Conservation (phyloP, 129 eudicot species). For the Dittrichia graveolens region DNA sequence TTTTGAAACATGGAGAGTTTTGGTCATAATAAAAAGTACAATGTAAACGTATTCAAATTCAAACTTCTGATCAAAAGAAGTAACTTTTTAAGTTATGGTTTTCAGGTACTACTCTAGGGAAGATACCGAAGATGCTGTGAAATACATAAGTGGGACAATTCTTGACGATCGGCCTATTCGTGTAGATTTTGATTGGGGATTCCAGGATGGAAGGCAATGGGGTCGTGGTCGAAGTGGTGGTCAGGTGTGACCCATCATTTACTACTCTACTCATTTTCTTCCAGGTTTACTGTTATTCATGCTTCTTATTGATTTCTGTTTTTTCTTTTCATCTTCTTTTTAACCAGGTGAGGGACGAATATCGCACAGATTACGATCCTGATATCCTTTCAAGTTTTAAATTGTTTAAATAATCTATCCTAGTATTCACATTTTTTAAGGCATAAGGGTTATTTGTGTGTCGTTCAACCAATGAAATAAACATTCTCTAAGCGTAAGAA, state of each 20-base stretch:
- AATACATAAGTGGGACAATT: slow-evolving; percentile 93
- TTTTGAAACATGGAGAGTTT: not conserved
- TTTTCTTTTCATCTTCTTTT: not conserved
- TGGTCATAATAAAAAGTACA: not conserved
- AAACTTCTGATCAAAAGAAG: not conserved
- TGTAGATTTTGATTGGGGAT: slow-evolving; percentile 99
- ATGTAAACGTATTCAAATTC: not conserved
- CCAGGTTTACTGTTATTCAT: slow-evolving; percentile 12
- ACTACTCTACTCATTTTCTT: not conserved
- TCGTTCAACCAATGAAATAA: not conserved
- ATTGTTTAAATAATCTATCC: not conserved
- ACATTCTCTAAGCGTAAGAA: not conserved
- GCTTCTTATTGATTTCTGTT: slow-evolving; percentile 4
- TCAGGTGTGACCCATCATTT: slow-evolving; percentile 49
- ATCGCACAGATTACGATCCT: slow-evolving; percentile 98
- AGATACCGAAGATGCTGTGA: slow-evolving; percentile 93
- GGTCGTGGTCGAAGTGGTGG: slow-evolving; percentile 99
- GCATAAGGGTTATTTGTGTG: slow-evolving; percentile 2
- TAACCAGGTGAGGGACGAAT: slow-evolving; percentile 93
- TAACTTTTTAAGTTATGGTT: slow-evolving; percentile 11
- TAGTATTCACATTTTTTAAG: not conserved
- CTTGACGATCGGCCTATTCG: slow-evolving; percentile 99
- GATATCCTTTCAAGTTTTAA: slow-evolving; percentile 70
- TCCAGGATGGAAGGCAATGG: slow-evolving; percentile 99
- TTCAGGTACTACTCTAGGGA: slow-evolving; percentile 92